Evolutionary conservation across 139 green algal genomes (phyloP).

Genomic region (Marvania coccoides): DNA sequence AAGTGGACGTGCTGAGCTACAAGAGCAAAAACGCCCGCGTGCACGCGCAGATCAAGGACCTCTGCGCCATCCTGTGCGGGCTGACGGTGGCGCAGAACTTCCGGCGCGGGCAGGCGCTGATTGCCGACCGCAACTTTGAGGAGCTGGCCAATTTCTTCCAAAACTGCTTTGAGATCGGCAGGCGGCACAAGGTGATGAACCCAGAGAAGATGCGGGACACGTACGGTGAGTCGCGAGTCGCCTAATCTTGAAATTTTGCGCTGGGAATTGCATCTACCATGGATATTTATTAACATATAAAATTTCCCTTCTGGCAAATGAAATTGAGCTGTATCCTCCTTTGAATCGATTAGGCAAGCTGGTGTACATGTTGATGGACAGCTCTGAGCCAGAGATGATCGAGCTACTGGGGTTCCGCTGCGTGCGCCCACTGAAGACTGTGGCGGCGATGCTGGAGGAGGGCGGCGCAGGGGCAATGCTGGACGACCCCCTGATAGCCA

Average conservation of each 20-base stretch:
- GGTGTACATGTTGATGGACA: conserved; percentile 80
- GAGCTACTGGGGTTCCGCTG: conserved; percentile 78
- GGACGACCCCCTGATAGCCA: conserved; percentile 63
- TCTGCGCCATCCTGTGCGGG: conserved; percentile 82
- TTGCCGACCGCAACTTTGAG: conserved; percentile 68
- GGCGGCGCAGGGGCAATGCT: conserved; percentile 40
- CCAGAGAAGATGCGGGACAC: conserved; percentile 89
- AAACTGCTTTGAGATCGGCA: conserved; percentile 76
- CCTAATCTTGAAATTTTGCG: no score
- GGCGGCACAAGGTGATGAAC: conserved; percentile 92
- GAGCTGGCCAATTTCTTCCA: conserved; percentile 73
- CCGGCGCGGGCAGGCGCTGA: conserved; percentile 72
- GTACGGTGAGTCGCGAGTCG: no score
- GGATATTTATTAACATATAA: conserved; percentile 48
- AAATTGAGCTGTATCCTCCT: background rate
- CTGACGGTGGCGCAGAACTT: conserved; percentile 81
- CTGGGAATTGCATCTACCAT: no score
- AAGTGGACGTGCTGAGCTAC: conserved; percentile 83
- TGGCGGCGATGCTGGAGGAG: conserved; percentile 71
- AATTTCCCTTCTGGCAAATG: background rate
- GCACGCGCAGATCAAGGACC: conserved; percentile 73
- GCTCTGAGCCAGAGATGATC: conserved; percentile 38
- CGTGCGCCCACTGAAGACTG: conserved; percentile 61
- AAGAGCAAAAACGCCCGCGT: conserved; percentile 64
- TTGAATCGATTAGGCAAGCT: conserved; percentile 42